Conservation (phyloP, 192 early-diverging fungal genomes). For the Backusella tarrabulga region DNA sequence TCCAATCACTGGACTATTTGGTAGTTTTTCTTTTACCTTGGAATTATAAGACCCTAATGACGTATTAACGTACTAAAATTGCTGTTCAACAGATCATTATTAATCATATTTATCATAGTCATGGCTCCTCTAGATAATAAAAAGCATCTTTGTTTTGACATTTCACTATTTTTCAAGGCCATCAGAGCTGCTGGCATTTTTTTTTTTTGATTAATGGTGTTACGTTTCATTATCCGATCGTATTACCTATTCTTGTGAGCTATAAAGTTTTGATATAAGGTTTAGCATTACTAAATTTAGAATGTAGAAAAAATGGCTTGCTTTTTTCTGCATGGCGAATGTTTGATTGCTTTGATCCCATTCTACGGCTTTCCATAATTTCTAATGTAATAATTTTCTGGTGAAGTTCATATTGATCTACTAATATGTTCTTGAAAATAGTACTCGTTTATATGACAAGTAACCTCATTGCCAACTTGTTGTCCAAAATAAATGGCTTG, state of each 20-base stretch:
- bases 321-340: no score
- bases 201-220: background rate
- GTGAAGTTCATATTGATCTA: background rate
- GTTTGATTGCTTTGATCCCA: background rate
- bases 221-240: background rate
- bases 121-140: background rate
- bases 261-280: no score
- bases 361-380: background rate
- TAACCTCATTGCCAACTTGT: background rate
- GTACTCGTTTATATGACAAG: background rate
- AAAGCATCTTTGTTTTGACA: background rate
- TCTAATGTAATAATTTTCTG: background rate
- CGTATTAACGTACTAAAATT: background rate
- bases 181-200: background rate
- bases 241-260: background rate
- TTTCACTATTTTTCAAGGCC: background rate
- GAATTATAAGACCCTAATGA: background rate
- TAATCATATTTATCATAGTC: background rate
- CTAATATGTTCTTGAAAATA: background rate
- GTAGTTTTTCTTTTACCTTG: background rate
- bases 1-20: background rate
- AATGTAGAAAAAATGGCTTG: background rate
- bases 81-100: background rate
- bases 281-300: background rate
- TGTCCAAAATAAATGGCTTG: background rate